Percentiles rank a stretch among this genome's conserved stretches.
Conservation (phyloP, 2,329 filamentous ascomycete species). For the Ophiostoma himal-ulmi region DNA sequence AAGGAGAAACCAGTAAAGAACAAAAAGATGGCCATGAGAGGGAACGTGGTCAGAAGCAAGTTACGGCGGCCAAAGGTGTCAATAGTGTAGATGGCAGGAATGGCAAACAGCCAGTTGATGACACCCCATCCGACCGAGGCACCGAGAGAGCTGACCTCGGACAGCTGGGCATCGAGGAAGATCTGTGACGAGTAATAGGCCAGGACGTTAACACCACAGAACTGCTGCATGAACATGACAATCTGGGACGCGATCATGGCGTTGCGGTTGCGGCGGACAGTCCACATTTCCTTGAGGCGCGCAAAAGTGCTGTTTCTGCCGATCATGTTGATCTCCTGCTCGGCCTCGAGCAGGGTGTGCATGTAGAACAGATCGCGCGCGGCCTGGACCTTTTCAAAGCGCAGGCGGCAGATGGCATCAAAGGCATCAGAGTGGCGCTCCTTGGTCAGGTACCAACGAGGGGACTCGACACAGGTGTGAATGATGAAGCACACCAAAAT, state of each 20-base stretch:
- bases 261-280: slow-evolving; percentile 56
- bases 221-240: slow-evolving; percentile 64
- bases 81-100: slow-evolving; percentile 60
- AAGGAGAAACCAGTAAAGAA: slow-evolving; percentile 45
- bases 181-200: slow-evolving; percentile 58
- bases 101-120: slow-evolving; percentile 60
- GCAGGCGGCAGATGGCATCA: slow-evolving; percentile 41
- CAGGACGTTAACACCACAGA: slow-evolving; percentile 40
- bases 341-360: slow-evolving; percentile 52
- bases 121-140: slow-evolving; percentile 60
- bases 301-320: neutral
- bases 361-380: slow-evolving; percentile 53
- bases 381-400: slow-evolving; percentile 48
- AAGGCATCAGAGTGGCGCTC: slow-evolving; percentile 44
- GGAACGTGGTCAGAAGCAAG: slow-evolving; percentile 58
- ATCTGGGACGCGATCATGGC: slow-evolving; percentile 55
- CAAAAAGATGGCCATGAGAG: slow-evolving; percentile 52
- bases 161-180: slow-evolving; percentile 51
- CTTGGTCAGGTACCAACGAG: slow-evolving; percentile 46
- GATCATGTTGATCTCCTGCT: slow-evolving; percentile 41
- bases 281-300: slow-evolving; percentile 45
- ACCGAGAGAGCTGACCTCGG: slow-evolving; percentile 46
- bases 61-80: slow-evolving; percentile 62
- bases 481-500: slow-evolving; percentile 51
- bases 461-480: slow-evolving; percentile 24